phyloP scores from a whole-genome alignment of 2,329 filamentous ascomycete genomes.

The Ophiostoma montium region DNA sequence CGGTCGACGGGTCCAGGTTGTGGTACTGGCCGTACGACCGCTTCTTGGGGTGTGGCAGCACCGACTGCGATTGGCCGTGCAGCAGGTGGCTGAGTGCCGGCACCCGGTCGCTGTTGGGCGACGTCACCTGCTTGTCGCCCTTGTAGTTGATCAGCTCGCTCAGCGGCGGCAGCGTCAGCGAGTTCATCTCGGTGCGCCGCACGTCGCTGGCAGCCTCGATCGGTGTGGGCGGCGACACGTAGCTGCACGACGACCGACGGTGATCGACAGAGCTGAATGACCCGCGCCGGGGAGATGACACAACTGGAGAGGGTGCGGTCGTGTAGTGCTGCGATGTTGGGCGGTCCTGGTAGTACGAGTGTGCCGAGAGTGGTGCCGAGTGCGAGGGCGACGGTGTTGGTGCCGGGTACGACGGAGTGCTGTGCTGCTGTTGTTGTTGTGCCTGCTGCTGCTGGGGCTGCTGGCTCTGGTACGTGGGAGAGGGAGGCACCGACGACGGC shows the following conservation, averaged over 20 bases:
- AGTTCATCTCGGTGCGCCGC: constrained; percentile 9
- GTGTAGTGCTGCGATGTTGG: constrained; percentile 18
- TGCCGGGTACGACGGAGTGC: constrained; percentile 5
- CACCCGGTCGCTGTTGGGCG: constrained; percentile 9
- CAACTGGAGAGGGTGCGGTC: constrained; percentile 11
- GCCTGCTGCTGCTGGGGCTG: constrained; percentile 5
- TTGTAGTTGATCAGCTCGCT: constrained; percentile 13
- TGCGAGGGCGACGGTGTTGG: constrained; percentile 6
- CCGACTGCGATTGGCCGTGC: constrained; percentile 4
- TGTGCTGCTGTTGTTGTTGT: constrained; percentile 6
- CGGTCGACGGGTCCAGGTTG: constrained; percentile 6
- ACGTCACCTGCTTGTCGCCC: constrained; percentile 3
- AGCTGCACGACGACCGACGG: constrained; percentile 9
- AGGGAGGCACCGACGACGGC: constrained; percentile 20
- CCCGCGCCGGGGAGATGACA: background rate
- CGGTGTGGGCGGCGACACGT: constrained; percentile 6
- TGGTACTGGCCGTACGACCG: constrained; percentile 13
- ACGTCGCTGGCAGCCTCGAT: constrained; percentile 1
- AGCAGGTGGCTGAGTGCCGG: constrained; percentile 13
- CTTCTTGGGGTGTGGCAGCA: constrained; percentile 9
- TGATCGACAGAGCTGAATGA: constrained; percentile 8
- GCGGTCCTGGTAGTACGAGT: constrained; percentile 17
- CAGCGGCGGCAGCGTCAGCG: constrained; percentile 12
- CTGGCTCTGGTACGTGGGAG: constrained; percentile 16
- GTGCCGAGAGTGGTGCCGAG: background rate